Percentiles rank a stretch among this genome's conserved stretches.
These are phyloP conservation scores for Termitomyces sp. DNA, from an alignment of 768 basidiomycete species.

Conservation along the genomic window DNA sequence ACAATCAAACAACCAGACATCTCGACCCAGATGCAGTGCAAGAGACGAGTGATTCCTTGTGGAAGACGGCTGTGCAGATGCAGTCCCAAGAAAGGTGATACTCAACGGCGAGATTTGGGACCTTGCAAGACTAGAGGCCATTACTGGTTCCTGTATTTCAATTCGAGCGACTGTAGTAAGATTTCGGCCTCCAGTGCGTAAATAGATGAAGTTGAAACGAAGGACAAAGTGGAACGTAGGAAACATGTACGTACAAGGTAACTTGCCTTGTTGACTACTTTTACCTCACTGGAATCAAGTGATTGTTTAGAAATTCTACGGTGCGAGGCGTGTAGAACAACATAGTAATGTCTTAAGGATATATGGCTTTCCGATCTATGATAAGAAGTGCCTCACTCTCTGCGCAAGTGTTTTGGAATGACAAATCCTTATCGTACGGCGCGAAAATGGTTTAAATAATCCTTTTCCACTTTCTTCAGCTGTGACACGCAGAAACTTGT, in stretches of 20 bases:
- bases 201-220: neutral
- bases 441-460: slow-evolving; percentile 5
- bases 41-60: slow-evolving; percentile 77
- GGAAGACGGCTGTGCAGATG: slow-evolving; percentile 74
- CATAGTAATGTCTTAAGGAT: neutral
- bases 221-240: neutral
- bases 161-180: neutral
- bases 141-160: neutral
- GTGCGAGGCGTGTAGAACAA: neutral
- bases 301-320: neutral
- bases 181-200: neutral
- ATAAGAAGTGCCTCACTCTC: slow-evolving; percentile 2
- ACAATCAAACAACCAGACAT: slow-evolving; percentile 84
- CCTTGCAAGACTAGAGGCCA: neutral
- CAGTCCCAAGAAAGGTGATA: slow-evolving; percentile 76
- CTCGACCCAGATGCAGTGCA: slow-evolving; percentile 57
- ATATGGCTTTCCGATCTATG: neutral
- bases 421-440: slow-evolving; percentile 7
- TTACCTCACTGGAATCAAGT: neutral
- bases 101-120: slow-evolving; percentile 31
- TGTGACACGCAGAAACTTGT: slow-evolving; percentile 5
- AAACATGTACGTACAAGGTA: neutral
- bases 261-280: neutral
- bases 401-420: slow-evolving; percentile 4
- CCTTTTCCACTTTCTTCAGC: slow-evolving; percentile 13